These are phyloP conservation scores for Musa schizocarpa DNA, from an alignment of 176 grass and related monocot genomes.

Conservation along the genomic window DNA sequence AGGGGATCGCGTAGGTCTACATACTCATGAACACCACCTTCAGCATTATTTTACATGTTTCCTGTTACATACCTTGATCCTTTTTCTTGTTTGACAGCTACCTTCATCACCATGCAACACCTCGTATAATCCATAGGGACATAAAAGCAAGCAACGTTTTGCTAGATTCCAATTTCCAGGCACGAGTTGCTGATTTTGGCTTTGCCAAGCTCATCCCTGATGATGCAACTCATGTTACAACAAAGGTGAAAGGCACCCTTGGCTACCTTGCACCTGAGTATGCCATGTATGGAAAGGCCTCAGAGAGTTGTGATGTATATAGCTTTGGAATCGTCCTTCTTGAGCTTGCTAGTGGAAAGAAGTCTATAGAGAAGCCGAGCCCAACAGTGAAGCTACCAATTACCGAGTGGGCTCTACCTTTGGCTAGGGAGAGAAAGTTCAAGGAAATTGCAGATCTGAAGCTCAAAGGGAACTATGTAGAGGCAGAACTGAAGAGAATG, in stretches of 20 bases:
- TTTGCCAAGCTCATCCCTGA: constrained; percentile 9
- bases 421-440: constrained; percentile 10
- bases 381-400: neutral
- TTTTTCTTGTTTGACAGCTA: neutral
- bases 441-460: constrained; percentile 9
- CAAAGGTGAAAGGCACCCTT: neutral
- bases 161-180: constrained; percentile 9
- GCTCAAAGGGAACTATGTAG: neutral
- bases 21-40: neutral
- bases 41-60: neutral
- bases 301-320: constrained; percentile 12
- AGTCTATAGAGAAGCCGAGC: neutral
- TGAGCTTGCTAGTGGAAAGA: constrained; percentile 7
- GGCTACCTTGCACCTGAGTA: constrained; percentile 2
- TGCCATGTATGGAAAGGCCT: constrained; percentile 6
- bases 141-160: constrained; percentile 12
- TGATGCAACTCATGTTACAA: neutral
- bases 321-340: constrained; percentile 11
- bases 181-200: constrained; percentile 3
- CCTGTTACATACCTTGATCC: too few species aligned
- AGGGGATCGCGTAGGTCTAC: constrained; percentile 1
- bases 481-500: constrained; percentile 1
- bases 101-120: constrained; percentile 10
- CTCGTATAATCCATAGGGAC: constrained; percentile 3
- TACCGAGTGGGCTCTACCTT: constrained; percentile 6